Conservation (phyloP, 1,139 yeast species). For the Hyphopichia fennica region DNA sequence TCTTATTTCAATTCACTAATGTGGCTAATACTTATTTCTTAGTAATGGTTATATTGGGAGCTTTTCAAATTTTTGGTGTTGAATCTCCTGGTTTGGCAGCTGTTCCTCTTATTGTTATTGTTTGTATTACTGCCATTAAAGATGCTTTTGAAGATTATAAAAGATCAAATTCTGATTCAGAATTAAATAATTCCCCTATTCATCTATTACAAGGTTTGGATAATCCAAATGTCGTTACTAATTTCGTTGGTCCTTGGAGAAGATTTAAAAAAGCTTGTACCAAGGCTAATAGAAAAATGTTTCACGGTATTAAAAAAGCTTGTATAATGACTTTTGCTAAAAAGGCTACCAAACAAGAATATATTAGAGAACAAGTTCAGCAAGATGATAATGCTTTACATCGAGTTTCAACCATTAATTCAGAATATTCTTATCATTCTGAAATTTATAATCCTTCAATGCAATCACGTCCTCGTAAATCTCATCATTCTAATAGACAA, state of each 20-base stretch:
- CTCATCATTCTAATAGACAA: slow-evolving; percentile 8
- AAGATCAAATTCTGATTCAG: slow-evolving; percentile 75
- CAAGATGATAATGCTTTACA: slow-evolving; percentile 31
- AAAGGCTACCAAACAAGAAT: slow-evolving; percentile 26
- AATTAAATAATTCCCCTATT: slow-evolving; percentile 83
- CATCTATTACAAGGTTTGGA: slow-evolving; percentile 69
- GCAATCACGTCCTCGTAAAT: slow-evolving; percentile 14
- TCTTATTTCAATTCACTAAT: slow-evolving; percentile 76
- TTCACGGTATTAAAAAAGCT: slow-evolving; percentile 22
- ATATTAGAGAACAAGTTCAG: slow-evolving; percentile 24
- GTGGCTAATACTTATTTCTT: slow-evolving; percentile 90
- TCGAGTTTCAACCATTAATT: slow-evolving; percentile 41
- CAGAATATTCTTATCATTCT: slow-evolving; percentile 28
- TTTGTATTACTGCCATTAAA: slow-evolving; percentile 80
- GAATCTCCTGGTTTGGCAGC: slow-evolving; percentile 86
- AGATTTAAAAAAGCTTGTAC: slow-evolving; percentile 53
- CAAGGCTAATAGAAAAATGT: slow-evolving; percentile 14
- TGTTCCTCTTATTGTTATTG: slow-evolving; percentile 92
- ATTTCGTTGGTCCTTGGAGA: slow-evolving; percentile 65
- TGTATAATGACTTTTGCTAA: slow-evolving; percentile 30
- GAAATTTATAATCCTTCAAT: slow-evolving; percentile 4
- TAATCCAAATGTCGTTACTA: slow-evolving; percentile 78
- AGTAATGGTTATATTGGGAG: slow-evolving; percentile 77
- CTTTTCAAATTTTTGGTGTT: slow-evolving; percentile 89
- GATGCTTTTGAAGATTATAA: slow-evolving; percentile 95